A percentile compares a stretch with the other conserved stretches of the same genome.
Conservation (phyloP, 2,329 filamentous ascomycete species). For the Claviceps monticola region DNA sequence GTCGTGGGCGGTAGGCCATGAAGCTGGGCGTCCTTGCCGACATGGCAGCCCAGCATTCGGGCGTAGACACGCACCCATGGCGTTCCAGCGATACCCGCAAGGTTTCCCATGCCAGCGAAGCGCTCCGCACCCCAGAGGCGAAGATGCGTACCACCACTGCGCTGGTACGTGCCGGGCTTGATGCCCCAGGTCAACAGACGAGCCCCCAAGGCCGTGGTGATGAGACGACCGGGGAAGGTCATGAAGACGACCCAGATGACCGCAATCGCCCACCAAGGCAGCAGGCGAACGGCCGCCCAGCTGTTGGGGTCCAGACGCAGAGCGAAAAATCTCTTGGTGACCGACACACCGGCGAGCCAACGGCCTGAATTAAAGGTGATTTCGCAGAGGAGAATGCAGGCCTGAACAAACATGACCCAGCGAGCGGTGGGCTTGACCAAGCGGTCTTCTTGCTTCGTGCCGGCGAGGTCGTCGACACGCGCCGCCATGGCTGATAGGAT, state of each 20-base stretch:
- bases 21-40: slow-evolving; percentile 10
- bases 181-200: slow-evolving; percentile 8
- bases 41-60: slow-evolving; percentile 9
- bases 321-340: slow-evolving; percentile 8
- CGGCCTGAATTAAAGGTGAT: slow-evolving; percentile 7
- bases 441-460: slow-evolving; percentile 5
- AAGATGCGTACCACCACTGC: slow-evolving; percentile 9
- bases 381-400: slow-evolving; percentile 5
- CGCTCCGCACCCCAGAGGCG: slow-evolving; percentile 10
- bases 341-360: slow-evolving; percentile 5
- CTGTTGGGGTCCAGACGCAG: neutral
- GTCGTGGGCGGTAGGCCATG: slow-evolving; percentile 9
- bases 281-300: slow-evolving; percentile 6
- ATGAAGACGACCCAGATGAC: slow-evolving; percentile 7
- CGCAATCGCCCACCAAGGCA: slow-evolving; percentile 8
- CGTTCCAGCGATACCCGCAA: slow-evolving; percentile 8
- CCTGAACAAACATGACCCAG: slow-evolving; percentile 9
- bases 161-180: slow-evolving; percentile 8
- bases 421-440: slow-evolving; percentile 9
- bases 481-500: slow-evolving; percentile 7
- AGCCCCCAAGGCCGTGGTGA: slow-evolving; percentile 5
- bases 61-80: slow-evolving; percentile 9
- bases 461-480: slow-evolving; percentile 8
- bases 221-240: slow-evolving; percentile 8
- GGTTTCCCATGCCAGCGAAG: slow-evolving; percentile 4